Evolutionary conservation across 225 moss, liverwort and hornwort species (phyloP), one percentile per base, ranked within the genome.

Genomic region (Neckera pumila): DNA sequence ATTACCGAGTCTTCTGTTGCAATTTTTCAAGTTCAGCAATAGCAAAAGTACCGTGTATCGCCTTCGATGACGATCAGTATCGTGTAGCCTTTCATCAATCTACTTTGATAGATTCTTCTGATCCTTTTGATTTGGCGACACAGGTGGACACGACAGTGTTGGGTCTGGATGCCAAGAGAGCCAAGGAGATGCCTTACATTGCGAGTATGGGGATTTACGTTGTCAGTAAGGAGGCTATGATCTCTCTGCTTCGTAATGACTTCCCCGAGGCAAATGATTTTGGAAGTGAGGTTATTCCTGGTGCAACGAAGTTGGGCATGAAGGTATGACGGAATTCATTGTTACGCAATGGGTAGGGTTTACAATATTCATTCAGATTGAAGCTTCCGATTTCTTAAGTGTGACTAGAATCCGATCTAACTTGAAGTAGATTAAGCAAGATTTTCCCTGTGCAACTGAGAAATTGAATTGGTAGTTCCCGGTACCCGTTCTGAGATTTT

Each of bases 161-260:
- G 84, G 97, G 97, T 14, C 72, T 97, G 92, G 98, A 98, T 87
- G 91, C 91, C 49, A 91, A 89, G 85, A 93, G 97, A 87, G 98
- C 98, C 23, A 95, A 95, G 80, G 96, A 96, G 17, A 89, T 96
- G 93, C 99, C 99, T 18, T 99, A 96, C 90, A 99, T 99, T 88
- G 99, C 99, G 21, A 97, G 96, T 72, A 99, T 99, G 99, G 99
- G 99, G 45, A 99, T 99, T 72, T 99, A 99, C 86, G 99, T 99
- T 47, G 99, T 99, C 40, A 99, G 96, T 76, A 99, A 99, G 82
- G 96, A 99, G 58, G 96, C 94, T 69, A 97, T 99, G 99, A 94
- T 99, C 34, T 94, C 92, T 66, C 85, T 99, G 56, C 93, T 99
- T 34, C 96, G 97, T 33, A 93, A 95, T 27, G 89, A 96, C 63